These are phyloP conservation scores for Dendrocalamus sinicus DNA, from an alignment of 176 grass and related monocot genomes.

Conservation along the genomic window DNA sequence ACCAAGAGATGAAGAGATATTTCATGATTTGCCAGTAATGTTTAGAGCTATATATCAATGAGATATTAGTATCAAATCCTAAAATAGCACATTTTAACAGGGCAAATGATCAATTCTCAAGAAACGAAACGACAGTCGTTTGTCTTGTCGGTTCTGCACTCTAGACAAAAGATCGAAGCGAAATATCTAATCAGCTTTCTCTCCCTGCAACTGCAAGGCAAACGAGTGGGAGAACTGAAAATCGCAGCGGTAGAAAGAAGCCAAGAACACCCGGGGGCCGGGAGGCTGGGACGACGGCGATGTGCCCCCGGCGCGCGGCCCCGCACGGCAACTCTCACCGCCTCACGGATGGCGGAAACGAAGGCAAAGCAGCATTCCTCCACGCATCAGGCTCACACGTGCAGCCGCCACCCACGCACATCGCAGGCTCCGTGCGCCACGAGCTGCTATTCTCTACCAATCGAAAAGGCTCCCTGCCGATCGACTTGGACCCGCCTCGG, in stretches of 20 bases:
- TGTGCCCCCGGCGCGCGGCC: neutral
- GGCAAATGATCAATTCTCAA: no score
- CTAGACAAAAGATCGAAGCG: neutral
- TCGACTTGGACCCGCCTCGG: neutral
- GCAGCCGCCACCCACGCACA: neutral
- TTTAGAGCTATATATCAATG: no score
- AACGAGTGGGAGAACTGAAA: neutral
- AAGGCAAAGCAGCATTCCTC: neutral
- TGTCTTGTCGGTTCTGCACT: neutral
- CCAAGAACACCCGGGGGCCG: neutral
- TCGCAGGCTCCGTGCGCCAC: constrained; percentile 11
- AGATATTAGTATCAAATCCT: no score
- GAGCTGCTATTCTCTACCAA: neutral
- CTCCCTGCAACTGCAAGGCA: neutral
- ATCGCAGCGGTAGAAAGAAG: neutral
- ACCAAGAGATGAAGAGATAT: no score
- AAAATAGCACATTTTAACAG: no score
- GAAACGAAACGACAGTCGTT: neutral
- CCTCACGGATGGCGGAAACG: constrained; percentile 8
- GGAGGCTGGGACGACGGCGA: constrained; percentile 13
- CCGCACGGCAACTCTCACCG: neutral
- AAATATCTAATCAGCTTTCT: neutral
- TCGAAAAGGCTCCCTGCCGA: neutral
- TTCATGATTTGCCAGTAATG: no score
- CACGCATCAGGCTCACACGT: neutral